A percentile compares a stretch with the other conserved stretches of the same genome.
Evolutionary conservation across 2,329 filamentous ascomycete species (phyloP).

Genomic region (Pseudogymnoascus sp.): DNA sequence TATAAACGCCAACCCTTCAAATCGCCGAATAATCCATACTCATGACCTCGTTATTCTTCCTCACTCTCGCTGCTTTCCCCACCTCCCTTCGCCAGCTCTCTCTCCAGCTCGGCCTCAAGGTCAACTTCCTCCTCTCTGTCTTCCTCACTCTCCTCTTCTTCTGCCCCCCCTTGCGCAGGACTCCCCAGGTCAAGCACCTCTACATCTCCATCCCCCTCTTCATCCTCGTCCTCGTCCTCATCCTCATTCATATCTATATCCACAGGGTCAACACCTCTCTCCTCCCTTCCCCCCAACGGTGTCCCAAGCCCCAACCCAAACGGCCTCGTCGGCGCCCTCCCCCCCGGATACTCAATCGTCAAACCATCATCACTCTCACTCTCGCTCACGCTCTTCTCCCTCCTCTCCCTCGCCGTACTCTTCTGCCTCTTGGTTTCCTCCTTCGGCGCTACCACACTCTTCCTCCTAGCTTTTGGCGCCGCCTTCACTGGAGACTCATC

Average conservation of each 20-base stretch:
- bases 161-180: conserved; percentile 12
- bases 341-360: conserved; percentile 52
- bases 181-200: conserved; percentile 44
- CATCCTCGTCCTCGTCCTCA: conserved; percentile 28
- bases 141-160: conserved; percentile 23
- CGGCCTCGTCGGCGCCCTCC: conserved; percentile 28
- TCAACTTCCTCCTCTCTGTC: conserved; percentile 24
- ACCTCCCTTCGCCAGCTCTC: conserved; percentile 22
- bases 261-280: neutral
- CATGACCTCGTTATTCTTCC: conserved; percentile 23
- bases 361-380: conserved; percentile 49
- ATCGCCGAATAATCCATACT: neutral
- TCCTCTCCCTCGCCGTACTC: conserved; percentile 12
- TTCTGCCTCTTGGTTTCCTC: conserved; percentile 27
- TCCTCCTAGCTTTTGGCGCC: conserved; percentile 13
- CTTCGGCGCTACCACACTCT: conserved; percentile 19
- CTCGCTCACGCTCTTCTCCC: conserved; percentile 20
- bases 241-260: conserved; percentile 35
- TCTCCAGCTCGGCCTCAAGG: conserved; percentile 27
- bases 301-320: neutral
- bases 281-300: neutral
- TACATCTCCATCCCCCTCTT: conserved; percentile 39
- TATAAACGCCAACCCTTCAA: neutral
- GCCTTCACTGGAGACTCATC: conserved; percentile 15
- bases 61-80: conserved; percentile 29